Evolutionary conservation across 2,329 filamentous ascomycete species (phyloP), one percentile per base, ranked within the genome.

Genomic region (Ustilaginoidea virens): DNA sequence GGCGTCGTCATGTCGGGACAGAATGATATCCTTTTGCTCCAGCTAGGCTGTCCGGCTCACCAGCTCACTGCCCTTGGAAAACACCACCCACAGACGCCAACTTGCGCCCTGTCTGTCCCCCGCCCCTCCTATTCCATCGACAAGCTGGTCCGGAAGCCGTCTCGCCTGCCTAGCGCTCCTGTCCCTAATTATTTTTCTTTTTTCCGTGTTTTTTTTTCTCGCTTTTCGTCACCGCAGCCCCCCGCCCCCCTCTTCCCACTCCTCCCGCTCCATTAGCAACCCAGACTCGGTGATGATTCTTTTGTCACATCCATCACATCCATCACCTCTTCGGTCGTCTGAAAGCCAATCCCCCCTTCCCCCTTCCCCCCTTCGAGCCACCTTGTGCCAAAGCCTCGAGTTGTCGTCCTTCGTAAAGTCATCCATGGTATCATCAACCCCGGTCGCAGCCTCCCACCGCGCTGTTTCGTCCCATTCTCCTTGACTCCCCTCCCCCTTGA

Each of bases 401-500:
- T 13, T 7, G 14, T 7, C 14, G 7, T 24, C 22, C n/a, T 12
- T 25, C 30, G 22, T 24, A 32, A 47, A 47, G 39, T 49, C 47
- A 41, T 51, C 43, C 46, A 35, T 49, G 44, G 48, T 52, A 52
- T 52, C 47, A 45, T 51, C 41, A 40, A 41, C 38, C 37, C 47
- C 30, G 25, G 29, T 31, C 28, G 37, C 29, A 39, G 30, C 34
- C 38, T 29, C 30, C 38, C 35, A 33, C 39, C 32, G 34, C 40
- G 35, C 38, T 37, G 36, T 39, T 39, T 40, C 37, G 36, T 36
- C 36, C 42, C 40, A 19, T 23, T 18, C 23, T n/a, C 29, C 14
- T 29, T 12, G 10, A 15, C 20, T 25, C 23, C 25, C n/a, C n/a
- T n/a, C n/a, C n/a, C 14, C 19, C 29, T 23, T 18, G 25, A 21